Percentiles rank a stretch among this genome's conserved stretches.
Evolutionary conservation across 352 stramenopile genomes (phyloP).

Genomic region (Phytopythium aichiense): DNA sequence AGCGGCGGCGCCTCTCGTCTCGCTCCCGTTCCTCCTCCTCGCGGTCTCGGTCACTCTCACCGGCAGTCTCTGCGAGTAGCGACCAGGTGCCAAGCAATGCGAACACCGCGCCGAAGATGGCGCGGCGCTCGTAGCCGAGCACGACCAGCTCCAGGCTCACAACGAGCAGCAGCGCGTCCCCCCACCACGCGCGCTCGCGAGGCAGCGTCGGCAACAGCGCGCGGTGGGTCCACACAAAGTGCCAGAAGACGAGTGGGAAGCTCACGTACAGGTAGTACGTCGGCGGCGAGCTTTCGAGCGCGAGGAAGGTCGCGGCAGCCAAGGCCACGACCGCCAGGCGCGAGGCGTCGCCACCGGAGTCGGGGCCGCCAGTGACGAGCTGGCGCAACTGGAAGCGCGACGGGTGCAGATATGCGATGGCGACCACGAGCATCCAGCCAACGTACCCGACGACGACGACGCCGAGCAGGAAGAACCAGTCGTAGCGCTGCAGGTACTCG

Average conservation of each 20-base stretch:
- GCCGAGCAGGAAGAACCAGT: conserved; percentile 77
- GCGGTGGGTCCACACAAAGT: conserved; percentile 45
- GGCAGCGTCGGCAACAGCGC: conserved; percentile 17
- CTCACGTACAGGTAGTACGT: conserved; percentile 78
- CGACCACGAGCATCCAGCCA: conserved; percentile 68
- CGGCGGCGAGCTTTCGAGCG: conserved; percentile 54
- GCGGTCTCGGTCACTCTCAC: neutral
- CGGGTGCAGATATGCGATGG: conserved; percentile 52
- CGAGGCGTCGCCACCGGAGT: neutral
- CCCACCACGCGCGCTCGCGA: conserved; percentile 14
- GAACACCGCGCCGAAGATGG: conserved; percentile 66
- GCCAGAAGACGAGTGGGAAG: conserved; percentile 67
- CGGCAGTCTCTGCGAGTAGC: conserved; percentile 11
- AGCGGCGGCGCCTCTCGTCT: neutral
- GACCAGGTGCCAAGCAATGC: conserved; percentile 49
- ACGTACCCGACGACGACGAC: conserved; percentile 76
- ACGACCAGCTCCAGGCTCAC: conserved; percentile 64
- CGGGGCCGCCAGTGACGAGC: conserved; percentile 4
- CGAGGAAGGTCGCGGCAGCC: conserved; percentile 28
- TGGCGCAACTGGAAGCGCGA: conserved; percentile 23
- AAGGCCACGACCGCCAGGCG: conserved; percentile 27
- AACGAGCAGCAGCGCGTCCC: conserved; percentile 34
- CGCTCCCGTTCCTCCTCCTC: neutral
- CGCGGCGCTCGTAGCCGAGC: conserved; percentile 56
- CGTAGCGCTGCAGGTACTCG: conserved; percentile 80